Base-by-base conservation (phyloP, 2,329 filamentous ascomycete species). In the Colletotrichum cuscutae region DNA sequence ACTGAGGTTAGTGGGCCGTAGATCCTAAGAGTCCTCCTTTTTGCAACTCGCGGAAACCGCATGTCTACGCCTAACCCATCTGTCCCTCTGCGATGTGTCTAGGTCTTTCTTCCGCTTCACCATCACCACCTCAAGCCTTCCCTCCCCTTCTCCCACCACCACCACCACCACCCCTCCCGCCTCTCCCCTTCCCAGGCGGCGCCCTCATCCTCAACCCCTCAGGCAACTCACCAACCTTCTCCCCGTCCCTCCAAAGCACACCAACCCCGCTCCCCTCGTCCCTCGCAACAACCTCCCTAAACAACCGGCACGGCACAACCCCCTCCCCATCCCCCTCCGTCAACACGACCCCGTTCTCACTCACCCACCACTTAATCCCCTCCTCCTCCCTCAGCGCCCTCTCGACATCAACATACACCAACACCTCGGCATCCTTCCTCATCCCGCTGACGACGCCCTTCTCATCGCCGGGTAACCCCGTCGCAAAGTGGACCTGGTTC, bases 401-500 rank as follows among this genome's bases (percentile, higher is more conserved):
- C 81, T 86, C 83, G 32, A 97, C 83, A 82, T 98, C 91, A 69
- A 97, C 85, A 82, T 94, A 94, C 32, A 98, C 88, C 74, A 98
- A 79, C 53, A 97, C 83, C 82, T 97, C 92, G 6, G 94, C 93
- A 80, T 91, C 94, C 76, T 78, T 86, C 26, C 96, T 87, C 94
- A 97, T 97, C 1, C 95, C 95, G 52, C 92, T 95, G 28, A 96
- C 89, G 2, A 95, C 93, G 3, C 79, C 77, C 12, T 49, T 73
- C 13, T 76, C 82, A 13, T 82, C 83, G 62, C 83, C 85, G 0
- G 93, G 91, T 13, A 95, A 84, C 0, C 94, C 95, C 6, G 91
- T 90, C 2, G 94, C 94, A 80, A 97, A 98, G 83, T 99, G 97
- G 32, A 98, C 92, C 79, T 98, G 96, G 75, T 93, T 97, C 66